Evolutionary conservation across 352 stramenopile genomes (phyloP).

Genomic region (Pythium plurisporium): DNA sequence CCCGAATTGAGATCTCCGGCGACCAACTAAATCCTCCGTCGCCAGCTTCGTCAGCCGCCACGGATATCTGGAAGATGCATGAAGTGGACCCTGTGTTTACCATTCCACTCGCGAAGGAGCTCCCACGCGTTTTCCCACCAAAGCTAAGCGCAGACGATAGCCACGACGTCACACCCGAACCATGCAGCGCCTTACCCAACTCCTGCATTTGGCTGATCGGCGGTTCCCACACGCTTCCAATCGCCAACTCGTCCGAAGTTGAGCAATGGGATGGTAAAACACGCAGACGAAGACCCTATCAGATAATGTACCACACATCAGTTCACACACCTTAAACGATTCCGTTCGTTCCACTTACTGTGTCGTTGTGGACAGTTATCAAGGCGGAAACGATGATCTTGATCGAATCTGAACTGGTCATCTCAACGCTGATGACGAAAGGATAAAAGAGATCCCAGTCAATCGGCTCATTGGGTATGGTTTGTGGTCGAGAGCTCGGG

Average conservation of each 20-base stretch:
- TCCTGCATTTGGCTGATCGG: background rate
- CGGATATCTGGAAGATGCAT: constrained; percentile 4
- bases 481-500: no score
- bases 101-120: constrained; percentile 6
- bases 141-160: constrained; percentile 15
- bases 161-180: constrained; percentile 13
- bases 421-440: constrained; percentile 5
- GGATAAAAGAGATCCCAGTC: constrained; percentile 1
- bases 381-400: constrained; percentile 8
- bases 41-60: background rate
- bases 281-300: constrained; percentile 6
- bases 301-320: background rate
- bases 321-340: background rate
- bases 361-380: constrained; percentile 22
- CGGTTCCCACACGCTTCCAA: constrained; percentile 3
- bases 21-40: constrained; percentile 5
- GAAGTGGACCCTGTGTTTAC: background rate
- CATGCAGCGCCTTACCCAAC: background rate
- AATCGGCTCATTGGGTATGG: background rate
- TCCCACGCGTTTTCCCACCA: constrained; percentile 7
- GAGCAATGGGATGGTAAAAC: background rate
- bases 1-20: constrained; percentile 5
- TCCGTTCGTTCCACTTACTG: constrained; percentile 4
- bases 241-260: background rate
- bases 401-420: background rate